Evolutionary conservation across 106 monocot species (phyloP), one percentile per base, ranked within the genome.

Genomic region (Acorus calamus): DNA sequence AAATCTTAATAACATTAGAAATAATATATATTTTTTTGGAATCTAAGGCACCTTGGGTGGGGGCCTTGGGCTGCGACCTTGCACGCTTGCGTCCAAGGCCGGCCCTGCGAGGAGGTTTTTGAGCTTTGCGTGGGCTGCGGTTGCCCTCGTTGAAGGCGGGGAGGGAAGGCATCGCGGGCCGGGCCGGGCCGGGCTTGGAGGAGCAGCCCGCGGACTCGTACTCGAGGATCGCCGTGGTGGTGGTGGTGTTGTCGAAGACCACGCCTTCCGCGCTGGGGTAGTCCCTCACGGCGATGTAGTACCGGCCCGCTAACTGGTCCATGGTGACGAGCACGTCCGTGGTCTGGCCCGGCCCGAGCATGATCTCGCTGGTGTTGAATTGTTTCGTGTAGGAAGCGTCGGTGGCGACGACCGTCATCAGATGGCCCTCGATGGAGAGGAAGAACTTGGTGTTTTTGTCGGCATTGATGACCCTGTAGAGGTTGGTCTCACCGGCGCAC

Each of bases 271-370:
- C 83, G 11, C 78, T 80, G 10, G 69, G 52, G 52, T 79, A 91
- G 11, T 83, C 81, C 11, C 68, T 75, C 48, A 86, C 86, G 14
- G 83, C 91, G 12, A 91, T 68, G 83, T 91, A 91, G 80, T 81
- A 91, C 2, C 80, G 75, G 41, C 69, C 86, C 3, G 78, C 63
- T 9, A 67, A 59, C 12, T 73, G 76, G 63, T 66, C 69, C 48
- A 80, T 54, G 45, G 70, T 64, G 56, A 86, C 47, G 11, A 86
- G 76, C 60, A 83, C 82, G 64, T 86, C 79, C 14, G 82, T 83
- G 5, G 86, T 86, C 63, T 86, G 82, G 52, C 86, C 82, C 8
- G 86, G 82, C 60, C 82, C 86, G 6, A 86, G 63, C 78, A 79
- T 64, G 49, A 86, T 57, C 50, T 77, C 44, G 2, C 28, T 28